Evolutionary conservation across 148 eudicot genomes (phyloP), one percentile per base, ranked within the genome.

Genomic region (Heliosperma pusillum): DNA sequence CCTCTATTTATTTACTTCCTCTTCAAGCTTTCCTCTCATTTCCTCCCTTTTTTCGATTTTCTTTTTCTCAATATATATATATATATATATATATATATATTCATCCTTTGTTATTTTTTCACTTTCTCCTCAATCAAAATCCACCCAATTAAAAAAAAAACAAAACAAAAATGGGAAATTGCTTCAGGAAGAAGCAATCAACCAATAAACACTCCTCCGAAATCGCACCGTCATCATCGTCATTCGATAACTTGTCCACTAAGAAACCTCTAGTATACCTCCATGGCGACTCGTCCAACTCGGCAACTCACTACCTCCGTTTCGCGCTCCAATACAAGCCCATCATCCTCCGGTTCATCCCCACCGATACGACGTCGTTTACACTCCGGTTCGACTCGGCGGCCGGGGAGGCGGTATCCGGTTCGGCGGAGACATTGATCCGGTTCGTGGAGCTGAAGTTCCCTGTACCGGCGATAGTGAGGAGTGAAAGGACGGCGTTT

Each of bases 291-390:
- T 76, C 92, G 3, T 45, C 83, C 5, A 80, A 81, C 55, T 44
- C 69, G 8, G 60, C 70, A 13, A 89, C 92, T 11, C 74, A 78
- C 64, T 89, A 80, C 84, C 82, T 90, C 27, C 91, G 92, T 1
- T 87, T 87, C 72, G 90, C 89, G 13, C 86, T 90, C 52, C 75
- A 21, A 20, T 82, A 77, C 85, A 93, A 93, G 72, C 89, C 88
- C 0, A 82, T 90, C 2, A 33, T 85, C 16, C 81, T 91, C 56
- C 79, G 78, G 1, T 93, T 85, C 82, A 24, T 82, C 22, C 87
- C 86, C 15, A 77, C 90, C 29, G 86, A 89, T 15, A 76, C 85
- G 7, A 44, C 67, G n/a, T 68, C 70, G 16, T 81, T 78, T 60
- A 79, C 82, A 24, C 63, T 82, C 52, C 77, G 79, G 26, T 72